Evolutionary conservation across 129 eudicot genomes (phyloP), one percentile per base, ranked within the genome.

Genomic region (Kitagawia praeruptora): DNA sequence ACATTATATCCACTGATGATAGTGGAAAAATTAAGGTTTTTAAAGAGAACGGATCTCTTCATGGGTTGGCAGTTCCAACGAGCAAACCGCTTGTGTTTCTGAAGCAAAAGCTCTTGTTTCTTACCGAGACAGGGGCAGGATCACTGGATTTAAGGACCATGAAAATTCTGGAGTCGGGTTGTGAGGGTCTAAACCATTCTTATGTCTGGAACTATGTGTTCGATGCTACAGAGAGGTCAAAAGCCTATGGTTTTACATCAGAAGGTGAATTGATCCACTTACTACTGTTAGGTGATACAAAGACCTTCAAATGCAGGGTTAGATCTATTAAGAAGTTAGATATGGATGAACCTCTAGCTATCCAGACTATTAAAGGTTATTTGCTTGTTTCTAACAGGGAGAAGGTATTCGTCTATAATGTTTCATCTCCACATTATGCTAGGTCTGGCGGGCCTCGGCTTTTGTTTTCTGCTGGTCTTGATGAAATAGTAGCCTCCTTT

Each of bases 261-360:
- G 92, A 89, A 1, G 95, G 98, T 40, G 93, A 90, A 31, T 79
- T 96, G 80, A 88, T 96, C 40, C 99, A 92, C 66, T 81, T 89
- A 34, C 46, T 90, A 25, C 79, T 96, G 70, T 85, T 92, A 37
- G 99, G 99, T 40, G 99, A 96, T 83, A 81, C 82, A 25, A 87
- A 86, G 90, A 96, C 90, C 81, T 96, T 96, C 85, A 96, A 96
- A 79, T 92, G 99, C 80, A 87, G 99, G 80, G 85, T 96, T n/a
- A 79, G 99, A 74, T 92, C 99, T 14, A 92, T 91, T 87, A 96
- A 88, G 88, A 92, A 86, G 82, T 75, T 90, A 21, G 98, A 92
- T 54, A 70, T 90, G 45, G 95, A 89, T 70, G 91, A 86, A 72
- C 97, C 97, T 23, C 77, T 90, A 46, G 86, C 97, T 28, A 84